These are phyloP conservation scores for Trichophyton mentagrophytes DNA, from an alignment of 2,329 filamentous ascomycete species.

Conservation along the genomic window DNA sequence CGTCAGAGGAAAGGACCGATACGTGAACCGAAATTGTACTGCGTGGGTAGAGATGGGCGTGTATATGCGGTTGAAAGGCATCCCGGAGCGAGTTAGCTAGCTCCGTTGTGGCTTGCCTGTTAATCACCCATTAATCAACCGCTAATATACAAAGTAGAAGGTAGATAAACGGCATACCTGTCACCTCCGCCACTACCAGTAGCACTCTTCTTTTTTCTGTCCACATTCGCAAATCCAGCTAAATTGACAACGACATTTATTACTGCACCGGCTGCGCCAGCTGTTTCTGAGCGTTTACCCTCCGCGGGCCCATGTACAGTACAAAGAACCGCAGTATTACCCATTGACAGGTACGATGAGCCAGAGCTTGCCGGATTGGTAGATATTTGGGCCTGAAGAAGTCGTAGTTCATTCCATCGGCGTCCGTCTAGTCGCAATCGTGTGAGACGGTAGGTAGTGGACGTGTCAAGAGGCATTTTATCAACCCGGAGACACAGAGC, in stretches of 20 bases:
- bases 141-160: not conserved
- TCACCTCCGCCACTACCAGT: constrained; percentile 46
- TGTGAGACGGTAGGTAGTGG: constrained; percentile 76
- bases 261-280: constrained; percentile 44
- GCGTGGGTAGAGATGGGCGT: constrained; percentile 81
- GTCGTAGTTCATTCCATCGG: constrained; percentile 92
- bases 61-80: constrained; percentile 63
- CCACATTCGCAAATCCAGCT: constrained; percentile 77
- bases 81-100: constrained; percentile 55
- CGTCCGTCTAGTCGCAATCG: constrained; percentile 72
- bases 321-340: constrained; percentile 94
- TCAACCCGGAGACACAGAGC: not conserved
- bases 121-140: not conserved
- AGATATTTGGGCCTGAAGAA: constrained; percentile 75
- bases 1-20: constrained; percentile 80
- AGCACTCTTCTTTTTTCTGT: constrained; percentile 54
- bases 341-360: constrained; percentile 88
- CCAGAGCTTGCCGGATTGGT: constrained; percentile 89
- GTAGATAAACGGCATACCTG: constrained; percentile 44
- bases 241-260: constrained; percentile 73
- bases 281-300: constrained; percentile 39
- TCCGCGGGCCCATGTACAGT: constrained; percentile 79
- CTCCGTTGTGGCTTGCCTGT: constrained; percentile 52
- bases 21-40: constrained; percentile 71
- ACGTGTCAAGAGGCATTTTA: constrained; percentile 85